Conservation (phyloP, 805 yeast genomes). For the Metschnikowia santaceciliae region DNA sequence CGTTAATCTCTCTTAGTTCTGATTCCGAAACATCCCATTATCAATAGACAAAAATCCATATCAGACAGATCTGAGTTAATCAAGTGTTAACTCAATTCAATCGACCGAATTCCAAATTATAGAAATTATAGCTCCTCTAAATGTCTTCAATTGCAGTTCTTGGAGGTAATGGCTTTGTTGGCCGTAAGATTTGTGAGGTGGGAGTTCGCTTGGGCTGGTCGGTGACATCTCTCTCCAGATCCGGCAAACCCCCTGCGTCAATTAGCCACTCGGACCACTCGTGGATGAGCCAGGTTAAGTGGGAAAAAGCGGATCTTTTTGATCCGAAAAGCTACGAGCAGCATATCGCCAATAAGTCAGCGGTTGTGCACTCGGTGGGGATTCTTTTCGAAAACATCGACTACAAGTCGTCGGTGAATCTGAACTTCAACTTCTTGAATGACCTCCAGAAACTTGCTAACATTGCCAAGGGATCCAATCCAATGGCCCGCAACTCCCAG, state of each 20-base stretch:
- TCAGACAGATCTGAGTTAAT: no score
- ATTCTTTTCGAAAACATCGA: constrained; percentile 62
- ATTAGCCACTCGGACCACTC: constrained; percentile 11
- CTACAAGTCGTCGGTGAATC: constrained; percentile 55
- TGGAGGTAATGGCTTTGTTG: constrained; percentile 87
- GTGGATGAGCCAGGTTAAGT: constrained; percentile 58
- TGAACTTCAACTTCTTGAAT: constrained; percentile 35
- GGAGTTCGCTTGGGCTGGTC: constrained; percentile 59
- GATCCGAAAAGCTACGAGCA: constrained; percentile 54
- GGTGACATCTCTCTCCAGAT: constrained; percentile 67
- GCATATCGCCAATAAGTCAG: constrained; percentile 45
- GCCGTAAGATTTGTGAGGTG: constrained; percentile 61
- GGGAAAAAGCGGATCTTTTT: constrained; percentile 69
- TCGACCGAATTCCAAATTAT: no score
- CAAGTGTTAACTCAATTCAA: not conserved
- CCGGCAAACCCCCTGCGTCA: constrained; percentile 49
- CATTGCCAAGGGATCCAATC: constrained; percentile 52
- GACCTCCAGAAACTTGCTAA: constrained; percentile 29
- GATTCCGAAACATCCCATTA: no score
- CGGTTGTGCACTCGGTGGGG: constrained; percentile 84
- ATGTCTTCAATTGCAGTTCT: constrained; percentile 53
- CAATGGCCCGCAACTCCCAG: constrained; percentile 47
- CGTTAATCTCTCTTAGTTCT: no score
- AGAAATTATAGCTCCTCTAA: no score
- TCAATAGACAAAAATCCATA: no score